Percentiles rank a stretch among this genome's conserved stretches.
phyloP scores from a whole-genome alignment of 345 rosid species.

The Erysimum cheiranthoides region DNA sequence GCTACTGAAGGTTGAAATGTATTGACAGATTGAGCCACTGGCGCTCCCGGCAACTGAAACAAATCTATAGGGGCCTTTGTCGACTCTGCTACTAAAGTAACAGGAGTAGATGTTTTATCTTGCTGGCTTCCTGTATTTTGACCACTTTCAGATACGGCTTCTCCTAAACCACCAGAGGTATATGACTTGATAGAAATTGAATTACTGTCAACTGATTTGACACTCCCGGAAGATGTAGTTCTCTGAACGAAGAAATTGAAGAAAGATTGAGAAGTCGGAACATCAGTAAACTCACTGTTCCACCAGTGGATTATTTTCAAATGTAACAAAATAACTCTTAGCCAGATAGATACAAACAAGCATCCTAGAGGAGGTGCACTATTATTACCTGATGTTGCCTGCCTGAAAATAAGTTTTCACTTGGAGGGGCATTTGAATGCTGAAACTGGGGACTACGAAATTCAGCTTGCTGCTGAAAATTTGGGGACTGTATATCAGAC shows the following conservation, averaged over 20 bases:
- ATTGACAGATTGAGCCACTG: slow-evolving; percentile 51
- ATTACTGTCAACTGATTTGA: slow-evolving; percentile 67
- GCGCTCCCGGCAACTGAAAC: slow-evolving; percentile 62
- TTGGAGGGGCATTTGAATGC: slow-evolving; percentile 51
- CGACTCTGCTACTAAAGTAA: slow-evolving; percentile 49
- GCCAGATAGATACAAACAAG: slow-evolving; percentile 31
- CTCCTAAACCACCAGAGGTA: slow-evolving; percentile 58
- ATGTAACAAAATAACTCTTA: slow-evolving; percentile 7
- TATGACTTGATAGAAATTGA: slow-evolving; percentile 66
- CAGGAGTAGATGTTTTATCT: slow-evolving; percentile 47
- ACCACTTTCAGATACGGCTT: slow-evolving; percentile 56
- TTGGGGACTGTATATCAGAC: slow-evolving; percentile 73
- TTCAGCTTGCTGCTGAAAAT: slow-evolving; percentile 64
- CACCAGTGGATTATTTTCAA: slow-evolving; percentile 19
- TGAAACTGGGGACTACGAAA: slow-evolving; percentile 68
- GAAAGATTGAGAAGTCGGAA: slow-evolving; percentile 31
- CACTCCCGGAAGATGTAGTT: slow-evolving; percentile 75
- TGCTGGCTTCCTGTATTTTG: slow-evolving; percentile 48
- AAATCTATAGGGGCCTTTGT: slow-evolving; percentile 65
- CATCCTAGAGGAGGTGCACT: slow-evolving; percentile 21
- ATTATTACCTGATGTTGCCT: slow-evolving; percentile 46
- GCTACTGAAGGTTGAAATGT: slow-evolving; percentile 46
- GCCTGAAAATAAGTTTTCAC: slow-evolving; percentile 55
- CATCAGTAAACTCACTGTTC: slow-evolving; percentile 20
- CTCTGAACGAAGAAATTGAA: slow-evolving; percentile 60